These are phyloP conservation scores for Tolypocladium album DNA, from an alignment of 2,329 filamentous ascomycete species.

Conservation along the genomic window DNA sequence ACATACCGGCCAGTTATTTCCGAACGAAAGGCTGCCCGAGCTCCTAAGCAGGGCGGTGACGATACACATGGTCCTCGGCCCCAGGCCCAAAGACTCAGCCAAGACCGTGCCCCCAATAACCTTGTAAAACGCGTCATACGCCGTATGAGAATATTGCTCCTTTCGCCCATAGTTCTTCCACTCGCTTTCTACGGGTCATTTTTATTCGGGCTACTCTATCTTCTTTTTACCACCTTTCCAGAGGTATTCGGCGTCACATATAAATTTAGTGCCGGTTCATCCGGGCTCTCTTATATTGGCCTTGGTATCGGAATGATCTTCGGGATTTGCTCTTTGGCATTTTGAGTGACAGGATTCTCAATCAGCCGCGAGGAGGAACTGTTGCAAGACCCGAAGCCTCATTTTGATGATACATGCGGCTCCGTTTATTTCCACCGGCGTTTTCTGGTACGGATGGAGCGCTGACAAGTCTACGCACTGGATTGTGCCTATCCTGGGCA, in stretches of 20 bases:
- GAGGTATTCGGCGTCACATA: not conserved
- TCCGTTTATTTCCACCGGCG: not conserved
- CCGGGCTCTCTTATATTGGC: not conserved
- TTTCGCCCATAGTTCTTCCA: not conserved
- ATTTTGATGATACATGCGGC: not conserved
- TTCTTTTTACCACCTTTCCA: not conserved
- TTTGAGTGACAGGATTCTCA: not conserved
- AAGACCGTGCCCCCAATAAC: not conserved
- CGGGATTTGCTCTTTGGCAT: not conserved
- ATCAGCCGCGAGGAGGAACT: not conserved
- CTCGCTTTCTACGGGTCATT: not conserved
- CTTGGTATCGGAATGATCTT: not conserved
- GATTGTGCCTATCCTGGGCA: not conserved
- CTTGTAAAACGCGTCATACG: not conserved
- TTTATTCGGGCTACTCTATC: not conserved
- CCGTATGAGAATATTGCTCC: not conserved
- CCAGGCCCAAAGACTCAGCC: not conserved
- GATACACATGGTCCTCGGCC: not conserved
- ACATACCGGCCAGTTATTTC: not conserved
- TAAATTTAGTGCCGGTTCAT: not conserved
- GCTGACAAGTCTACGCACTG: not conserved
- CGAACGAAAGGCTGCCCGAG: not conserved
- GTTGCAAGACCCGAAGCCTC: not conserved
- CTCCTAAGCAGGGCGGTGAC: not conserved
- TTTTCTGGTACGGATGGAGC: not conserved